phyloP scores from a whole-genome alignment of 768 basidiomycete genomes.

The Saitozyma podzolica region DNA sequence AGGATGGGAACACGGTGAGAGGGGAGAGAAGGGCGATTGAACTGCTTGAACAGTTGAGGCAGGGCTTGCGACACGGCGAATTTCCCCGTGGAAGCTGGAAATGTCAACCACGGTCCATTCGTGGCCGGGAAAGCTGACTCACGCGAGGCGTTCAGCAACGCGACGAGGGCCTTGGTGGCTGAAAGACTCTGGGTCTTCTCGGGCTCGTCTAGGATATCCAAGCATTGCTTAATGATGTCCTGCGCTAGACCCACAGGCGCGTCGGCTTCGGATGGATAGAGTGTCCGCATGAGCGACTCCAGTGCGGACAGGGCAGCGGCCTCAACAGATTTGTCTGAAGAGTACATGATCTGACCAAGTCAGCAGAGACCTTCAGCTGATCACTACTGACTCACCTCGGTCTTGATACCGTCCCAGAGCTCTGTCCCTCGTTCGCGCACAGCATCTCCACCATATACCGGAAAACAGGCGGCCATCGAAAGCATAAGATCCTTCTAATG shows the following conservation, averaged over 20 bases:
- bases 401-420: conserved; percentile 86
- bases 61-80: conserved; percentile 69
- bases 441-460: conserved; percentile 72
- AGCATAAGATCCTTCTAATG: conserved; percentile 77
- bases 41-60: conserved; percentile 74
- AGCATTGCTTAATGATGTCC: conserved; percentile 77
- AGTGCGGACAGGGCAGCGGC: conserved; percentile 69
- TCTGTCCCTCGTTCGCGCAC: conserved; percentile 67
- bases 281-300: conserved; percentile 70
- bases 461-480: conserved; percentile 73
- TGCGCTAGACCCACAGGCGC: conserved; percentile 62
- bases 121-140: conserved; percentile 48
- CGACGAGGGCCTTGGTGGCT: conserved; percentile 78
- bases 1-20: conserved; percentile 64
- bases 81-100: conserved; percentile 66
- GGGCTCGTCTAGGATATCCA: conserved; percentile 76
- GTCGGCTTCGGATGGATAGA: conserved; percentile 60
- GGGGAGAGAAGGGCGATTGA: conserved; percentile 59
- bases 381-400: conserved; percentile 64
- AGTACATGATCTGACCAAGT: conserved; percentile 77
- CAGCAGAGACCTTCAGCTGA: not conserved
- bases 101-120: not conserved
- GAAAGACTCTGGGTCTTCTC: conserved; percentile 91
- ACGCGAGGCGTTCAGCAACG: conserved; percentile 78
- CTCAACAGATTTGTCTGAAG: conserved; percentile 75